Evolutionary conservation across 2,329 filamentous ascomycete genomes (phyloP).

Genomic region (Penicillium sclerotiorum): DNA sequence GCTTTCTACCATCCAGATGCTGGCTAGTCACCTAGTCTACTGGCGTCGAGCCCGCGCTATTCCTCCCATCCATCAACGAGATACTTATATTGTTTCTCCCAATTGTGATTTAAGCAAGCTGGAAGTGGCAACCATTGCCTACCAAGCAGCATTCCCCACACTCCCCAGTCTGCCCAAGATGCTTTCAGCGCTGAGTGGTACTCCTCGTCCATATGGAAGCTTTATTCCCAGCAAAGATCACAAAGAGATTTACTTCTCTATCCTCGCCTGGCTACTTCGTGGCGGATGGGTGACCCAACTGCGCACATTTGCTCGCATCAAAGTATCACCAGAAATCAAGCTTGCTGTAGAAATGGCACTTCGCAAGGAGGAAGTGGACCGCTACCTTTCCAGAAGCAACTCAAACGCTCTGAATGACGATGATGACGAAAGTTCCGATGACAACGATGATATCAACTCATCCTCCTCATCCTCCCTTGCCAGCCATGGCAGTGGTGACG

Average conservation of each 20-base stretch:
- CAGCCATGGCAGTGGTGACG: conserved; percentile 42
- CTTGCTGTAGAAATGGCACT: conserved; percentile 75
- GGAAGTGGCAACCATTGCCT: conserved; percentile 68
- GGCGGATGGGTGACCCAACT: conserved; percentile 93
- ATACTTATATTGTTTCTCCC: conserved; percentile 88
- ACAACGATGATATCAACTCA: conserved; percentile 32
- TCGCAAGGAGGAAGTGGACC: conserved; percentile 64
- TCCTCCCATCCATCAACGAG: conserved; percentile 82
- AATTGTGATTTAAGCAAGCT: conserved; percentile 79
- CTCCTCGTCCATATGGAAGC: conserved; percentile 78
- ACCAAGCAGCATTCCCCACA: conserved; percentile 78
- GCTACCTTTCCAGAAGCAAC: conserved; percentile 35
- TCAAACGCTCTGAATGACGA: conserved; percentile 28
- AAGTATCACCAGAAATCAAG: conserved; percentile 80
- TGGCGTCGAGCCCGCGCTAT: conserved; percentile 93
- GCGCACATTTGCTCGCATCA: conserved; percentile 86
- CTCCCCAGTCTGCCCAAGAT: conserved; percentile 83
- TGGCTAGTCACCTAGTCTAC: conserved; percentile 91
- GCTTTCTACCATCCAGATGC: conserved; percentile 78
- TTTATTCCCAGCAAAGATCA: conserved; percentile 88
- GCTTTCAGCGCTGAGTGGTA: conserved; percentile 77
- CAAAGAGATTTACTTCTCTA: conserved; percentile 82
- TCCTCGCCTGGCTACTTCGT: conserved; percentile 89
- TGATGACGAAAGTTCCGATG: conserved; percentile 18
- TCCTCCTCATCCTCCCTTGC: conserved; percentile 43